These are phyloP conservation scores for Aspergillus thermomutatus DNA, from an alignment of 2,329 filamentous ascomycete genomes.

Conservation along the genomic window DNA sequence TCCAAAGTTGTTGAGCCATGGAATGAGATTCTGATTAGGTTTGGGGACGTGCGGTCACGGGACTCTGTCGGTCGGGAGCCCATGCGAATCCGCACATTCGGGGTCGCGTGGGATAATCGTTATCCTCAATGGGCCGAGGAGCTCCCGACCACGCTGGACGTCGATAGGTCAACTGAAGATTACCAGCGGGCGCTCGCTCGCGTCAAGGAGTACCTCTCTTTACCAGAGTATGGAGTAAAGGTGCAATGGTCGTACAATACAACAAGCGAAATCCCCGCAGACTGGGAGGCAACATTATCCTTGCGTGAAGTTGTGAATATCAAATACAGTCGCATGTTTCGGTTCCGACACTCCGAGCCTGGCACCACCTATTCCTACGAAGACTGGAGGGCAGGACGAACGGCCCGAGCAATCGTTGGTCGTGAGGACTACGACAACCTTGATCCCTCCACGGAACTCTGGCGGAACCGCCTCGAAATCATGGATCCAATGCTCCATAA, in stretches of 20 bases:
- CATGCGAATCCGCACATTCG: slow-evolving; percentile 5
- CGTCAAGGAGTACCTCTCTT: slow-evolving; percentile 6
- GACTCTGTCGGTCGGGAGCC: neutral
- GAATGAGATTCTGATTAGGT: slow-evolving; percentile 3
- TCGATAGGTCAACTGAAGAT: neutral
- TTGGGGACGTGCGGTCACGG: neutral
- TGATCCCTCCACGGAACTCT: neutral
- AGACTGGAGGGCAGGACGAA: slow-evolving; percentile 13
- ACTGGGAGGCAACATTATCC: slow-evolving; percentile 3
- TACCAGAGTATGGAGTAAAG: slow-evolving; percentile 7
- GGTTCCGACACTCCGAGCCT: slow-evolving; percentile 13
- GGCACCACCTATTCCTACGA: slow-evolving; percentile 11
- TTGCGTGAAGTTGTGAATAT: neutral
- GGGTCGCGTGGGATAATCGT: slow-evolving; percentile 8
- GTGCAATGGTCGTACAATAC: slow-evolving; percentile 3
- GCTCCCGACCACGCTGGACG: neutral
- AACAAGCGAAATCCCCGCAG: slow-evolving; percentile 3
- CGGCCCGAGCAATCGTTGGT: slow-evolving; percentile 6
- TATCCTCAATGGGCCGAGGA: slow-evolving; percentile 1
- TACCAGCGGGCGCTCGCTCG: neutral
- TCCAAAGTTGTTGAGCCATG: slow-evolving; percentile 4
- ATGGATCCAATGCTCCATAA: neutral
- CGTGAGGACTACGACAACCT: neutral
- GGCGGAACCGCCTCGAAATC: neutral
- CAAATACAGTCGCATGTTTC: slow-evolving; percentile 5